Evolutionary conservation across 306 rosid genomes (phyloP).

Genomic region (Rosa rugosa): DNA sequence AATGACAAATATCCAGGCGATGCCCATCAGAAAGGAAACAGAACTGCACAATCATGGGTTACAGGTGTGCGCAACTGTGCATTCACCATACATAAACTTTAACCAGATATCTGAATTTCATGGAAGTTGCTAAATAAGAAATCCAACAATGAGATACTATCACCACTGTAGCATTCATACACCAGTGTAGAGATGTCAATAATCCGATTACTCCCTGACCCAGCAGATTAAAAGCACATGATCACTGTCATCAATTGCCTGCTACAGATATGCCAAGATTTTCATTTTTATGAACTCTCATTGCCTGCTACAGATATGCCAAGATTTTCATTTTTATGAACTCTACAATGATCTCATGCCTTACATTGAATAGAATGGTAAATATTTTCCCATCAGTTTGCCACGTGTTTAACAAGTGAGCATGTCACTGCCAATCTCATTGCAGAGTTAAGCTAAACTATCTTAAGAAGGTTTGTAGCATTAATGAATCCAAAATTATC

Average conservation of each 20-base stretch:
- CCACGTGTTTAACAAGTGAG: background rate
- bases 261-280: background rate
- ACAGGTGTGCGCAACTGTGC: background rate
- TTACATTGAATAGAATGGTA: background rate
- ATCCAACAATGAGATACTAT: background rate
- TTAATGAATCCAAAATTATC: slow-evolving; percentile 27
- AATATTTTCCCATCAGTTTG: background rate
- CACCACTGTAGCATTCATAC: background rate
- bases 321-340: background rate
- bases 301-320: background rate
- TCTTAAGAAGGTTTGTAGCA: slow-evolving; percentile 1
- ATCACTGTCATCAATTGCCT: background rate
- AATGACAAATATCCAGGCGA: background rate
- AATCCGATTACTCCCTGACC: background rate
- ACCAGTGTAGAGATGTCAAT: background rate
- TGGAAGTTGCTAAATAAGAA: background rate
- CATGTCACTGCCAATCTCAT: background rate
- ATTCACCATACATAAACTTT: background rate
- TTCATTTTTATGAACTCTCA: background rate
- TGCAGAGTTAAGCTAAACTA: background rate
- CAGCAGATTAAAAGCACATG: background rate
- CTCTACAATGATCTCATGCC: background rate
- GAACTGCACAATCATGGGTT: background rate
- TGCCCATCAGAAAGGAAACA: background rate
- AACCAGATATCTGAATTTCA: background rate